Evolutionary conservation across 495 filamentous ascomycete genomes (phyloP), one percentile per base, ranked within the genome.

Genomic region (Talaromyces liani): DNA sequence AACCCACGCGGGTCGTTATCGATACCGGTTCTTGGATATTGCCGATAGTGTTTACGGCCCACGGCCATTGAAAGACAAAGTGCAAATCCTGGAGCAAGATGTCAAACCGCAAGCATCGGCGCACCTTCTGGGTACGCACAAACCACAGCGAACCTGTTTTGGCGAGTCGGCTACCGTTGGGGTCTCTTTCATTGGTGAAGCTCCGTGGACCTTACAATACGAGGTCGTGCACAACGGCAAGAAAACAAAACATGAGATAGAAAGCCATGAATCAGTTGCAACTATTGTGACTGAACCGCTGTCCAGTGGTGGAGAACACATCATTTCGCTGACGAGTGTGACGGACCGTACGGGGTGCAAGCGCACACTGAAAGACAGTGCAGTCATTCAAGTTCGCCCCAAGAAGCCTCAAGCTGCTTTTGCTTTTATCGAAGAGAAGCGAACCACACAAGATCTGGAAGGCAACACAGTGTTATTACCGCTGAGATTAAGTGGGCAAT

Each of bases 71-170:
- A 81, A 80, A 49, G 79, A 81, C 33, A 83, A 83, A 60, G 74
- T 77, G 45, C 74, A 91, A 8, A 72, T 78, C 4, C 72, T 97
- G 24, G 88, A 96, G 70, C 93, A 97, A 73, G 86, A 91, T 65
- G 92, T 98, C 68, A 97, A 93, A 73, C 94, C 94, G 3, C 87
- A 91, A 14, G 93, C 93, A 6, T 89, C 86, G 14, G 94, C 94
- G 18, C 76, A 80, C 29, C 90, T 98, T 67, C 68, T 85, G 53
- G 78, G 84, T 20, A 74, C 80, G 12, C 72, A 76, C 2, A 72
- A 76, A 9, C 75, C 74, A 47, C 79, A 84, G 61, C 85, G 82
- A 66, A 84, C 87, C 56, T 98, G 94, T 68, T 88, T 97, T 53
- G 92, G 92, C 31, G 88, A 96, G 61, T 81, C 87, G 27, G 84